phyloP scores from a whole-genome alignment of 1,284 basidiomycete species.

The Erythrobasidium hasegawianum region DNA sequence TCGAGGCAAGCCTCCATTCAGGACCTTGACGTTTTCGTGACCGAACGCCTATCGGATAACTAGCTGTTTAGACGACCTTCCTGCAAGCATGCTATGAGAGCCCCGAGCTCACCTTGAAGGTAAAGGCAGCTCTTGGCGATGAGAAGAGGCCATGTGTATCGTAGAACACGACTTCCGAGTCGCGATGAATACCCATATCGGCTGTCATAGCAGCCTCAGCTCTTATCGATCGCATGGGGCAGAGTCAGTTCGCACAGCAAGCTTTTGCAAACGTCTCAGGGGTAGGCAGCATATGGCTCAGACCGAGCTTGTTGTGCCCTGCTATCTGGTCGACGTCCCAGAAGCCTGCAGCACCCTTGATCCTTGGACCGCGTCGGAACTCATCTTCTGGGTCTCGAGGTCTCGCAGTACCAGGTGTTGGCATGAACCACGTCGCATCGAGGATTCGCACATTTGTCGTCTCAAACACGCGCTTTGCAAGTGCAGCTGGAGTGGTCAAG shows the following conservation, averaged over 20 bases:
- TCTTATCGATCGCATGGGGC: neutral
- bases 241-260: conserved; percentile 55
- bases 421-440: conserved; percentile 86
- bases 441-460: conserved; percentile 41
- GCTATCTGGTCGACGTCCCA: conserved; percentile 73
- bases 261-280: conserved; percentile 68
- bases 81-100: neutral
- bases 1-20: conserved; percentile 81
- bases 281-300: conserved; percentile 92
- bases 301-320: conserved; percentile 51
- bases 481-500: conserved; percentile 34
- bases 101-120: conserved; percentile 61
- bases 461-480: conserved; percentile 36
- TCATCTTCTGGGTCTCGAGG: conserved; percentile 60
- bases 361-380: conserved; percentile 59
- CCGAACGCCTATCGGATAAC: conserved; percentile 64
- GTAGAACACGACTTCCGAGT: conserved; percentile 84
- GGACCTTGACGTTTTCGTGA: conserved; percentile 74
- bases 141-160: conserved; percentile 84
- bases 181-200: conserved; percentile 64
- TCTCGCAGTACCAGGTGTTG: conserved; percentile 58
- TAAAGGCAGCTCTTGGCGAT: conserved; percentile 82
- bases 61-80: too few relatives aligned
- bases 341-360: conserved; percentile 66
- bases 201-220: neutral